phyloP scores from a whole-genome alignment of 2,329 filamentous ascomycete genomes.

The Lizonia empirigonia region DNA sequence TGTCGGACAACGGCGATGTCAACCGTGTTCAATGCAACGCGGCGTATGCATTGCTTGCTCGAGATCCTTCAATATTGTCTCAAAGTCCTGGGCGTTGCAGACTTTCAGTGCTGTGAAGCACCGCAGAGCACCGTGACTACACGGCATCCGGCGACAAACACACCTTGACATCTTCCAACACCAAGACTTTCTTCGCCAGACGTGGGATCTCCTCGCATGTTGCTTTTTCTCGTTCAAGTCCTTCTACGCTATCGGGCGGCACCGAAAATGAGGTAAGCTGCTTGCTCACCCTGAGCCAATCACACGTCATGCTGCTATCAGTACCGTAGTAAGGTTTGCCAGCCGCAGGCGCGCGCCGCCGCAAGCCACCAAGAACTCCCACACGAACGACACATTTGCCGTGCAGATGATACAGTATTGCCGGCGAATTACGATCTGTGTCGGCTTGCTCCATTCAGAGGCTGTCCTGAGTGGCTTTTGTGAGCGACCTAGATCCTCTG shows the following conservation, averaged over 20 bases:
- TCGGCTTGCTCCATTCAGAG: slow-evolving; percentile 40
- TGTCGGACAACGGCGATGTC: slow-evolving; percentile 5
- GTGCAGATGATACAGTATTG: slow-evolving; percentile 32
- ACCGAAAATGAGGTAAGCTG: slow-evolving; percentile 36
- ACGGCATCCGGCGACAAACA: slow-evolving; percentile 39
- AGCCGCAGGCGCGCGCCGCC: slow-evolving; percentile 32
- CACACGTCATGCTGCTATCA: slow-evolving; percentile 31
- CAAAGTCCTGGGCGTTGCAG: neutral
- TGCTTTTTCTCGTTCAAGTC: slow-evolving; percentile 5
- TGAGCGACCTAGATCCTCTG: slow-evolving; percentile 25
- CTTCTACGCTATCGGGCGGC: slow-evolving; percentile 37
- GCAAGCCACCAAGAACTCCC: slow-evolving; percentile 22
- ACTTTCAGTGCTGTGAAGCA: neutral
- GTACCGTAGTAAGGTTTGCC: slow-evolving; percentile 35
- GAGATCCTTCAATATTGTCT: neutral
- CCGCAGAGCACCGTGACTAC: slow-evolving; percentile 13
- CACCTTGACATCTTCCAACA: slow-evolving; percentile 30
- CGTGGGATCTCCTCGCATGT: slow-evolving; percentile 29
- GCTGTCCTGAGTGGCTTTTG: slow-evolving; percentile 23
- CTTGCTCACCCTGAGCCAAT: slow-evolving; percentile 28
- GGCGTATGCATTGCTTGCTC: neutral
- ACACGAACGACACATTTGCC: slow-evolving; percentile 22
- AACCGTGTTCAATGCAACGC: neutral
- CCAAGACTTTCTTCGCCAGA: slow-evolving; percentile 17
- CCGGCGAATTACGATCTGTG: slow-evolving; percentile 35